Evolutionary conservation across 1,139 yeast species (phyloP).

Genomic region (Trichomonascaceae sp.): DNA sequence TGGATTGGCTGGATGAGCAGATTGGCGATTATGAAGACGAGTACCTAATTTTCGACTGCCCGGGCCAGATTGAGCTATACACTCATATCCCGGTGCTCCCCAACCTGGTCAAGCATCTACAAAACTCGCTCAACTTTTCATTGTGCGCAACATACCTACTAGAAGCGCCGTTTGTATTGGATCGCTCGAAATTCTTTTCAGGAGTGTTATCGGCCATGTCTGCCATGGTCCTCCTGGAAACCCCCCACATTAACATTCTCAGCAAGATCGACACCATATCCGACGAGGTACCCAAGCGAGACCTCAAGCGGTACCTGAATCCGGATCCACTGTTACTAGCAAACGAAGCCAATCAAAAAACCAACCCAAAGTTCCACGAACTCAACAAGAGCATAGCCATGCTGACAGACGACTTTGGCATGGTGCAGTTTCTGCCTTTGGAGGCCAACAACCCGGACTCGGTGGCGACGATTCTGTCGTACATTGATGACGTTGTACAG

Average conservation of each 20-base stretch:
- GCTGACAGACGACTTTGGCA: slow-evolving; percentile 82
- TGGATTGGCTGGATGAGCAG: slow-evolving; percentile 95
- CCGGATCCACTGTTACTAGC: slow-evolving; percentile 79
- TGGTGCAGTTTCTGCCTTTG: slow-evolving; percentile 92
- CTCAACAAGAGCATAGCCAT: slow-evolving; percentile 76
- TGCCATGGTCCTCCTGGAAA: slow-evolving; percentile 87
- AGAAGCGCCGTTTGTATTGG: slow-evolving; percentile 90
- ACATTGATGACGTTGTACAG: slow-evolving; percentile 93
- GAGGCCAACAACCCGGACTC: slow-evolving; percentile 73
- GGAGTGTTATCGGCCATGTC: slow-evolving; percentile 97
- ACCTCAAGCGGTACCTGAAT: slow-evolving; percentile 69
- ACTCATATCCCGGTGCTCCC: slow-evolving; percentile 93
- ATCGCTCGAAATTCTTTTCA: slow-evolving; percentile 79
- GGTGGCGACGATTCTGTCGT: slow-evolving; percentile 72
- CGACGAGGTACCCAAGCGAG: slow-evolving; percentile 52
- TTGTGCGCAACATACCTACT: slow-evolving; percentile 84
- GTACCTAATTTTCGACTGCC: slow-evolving; percentile 89
- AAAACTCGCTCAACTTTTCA: slow-evolving; percentile 64
- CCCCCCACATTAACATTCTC: slow-evolving; percentile 85
- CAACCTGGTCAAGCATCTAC: slow-evolving; percentile 70
- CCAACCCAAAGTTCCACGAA: slow-evolving; percentile 64
- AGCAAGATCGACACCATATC: slow-evolving; percentile 75
- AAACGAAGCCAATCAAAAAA: slow-evolving; percentile 33
- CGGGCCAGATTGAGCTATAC: slow-evolving; percentile 93
- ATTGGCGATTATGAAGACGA: slow-evolving; percentile 91